A percentile compares a stretch with the other conserved stretches of the same genome.
Evolutionary conservation across 176 grass and related monocot species (phyloP).

Genomic region (Paspalum notatum): DNA sequence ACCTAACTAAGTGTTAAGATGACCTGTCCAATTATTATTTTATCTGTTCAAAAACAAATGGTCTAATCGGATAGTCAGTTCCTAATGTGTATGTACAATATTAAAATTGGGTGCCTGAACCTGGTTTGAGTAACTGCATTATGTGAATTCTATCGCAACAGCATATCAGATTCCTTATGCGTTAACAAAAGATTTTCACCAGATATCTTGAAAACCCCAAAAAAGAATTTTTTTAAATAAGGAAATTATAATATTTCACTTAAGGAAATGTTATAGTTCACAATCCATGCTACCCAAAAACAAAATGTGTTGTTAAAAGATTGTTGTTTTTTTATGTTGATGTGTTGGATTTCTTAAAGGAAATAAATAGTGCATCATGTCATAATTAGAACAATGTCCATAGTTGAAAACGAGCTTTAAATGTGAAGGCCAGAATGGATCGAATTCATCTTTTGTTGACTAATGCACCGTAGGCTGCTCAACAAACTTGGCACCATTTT

Average conservation of each 20-base stretch:
- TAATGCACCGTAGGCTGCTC: neutral
- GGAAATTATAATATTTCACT: conserved; percentile 4
- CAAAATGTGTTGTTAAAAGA: neutral
- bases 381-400: neutral
- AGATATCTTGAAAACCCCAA: neutral
- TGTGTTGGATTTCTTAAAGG: neutral
- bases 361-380: neutral
- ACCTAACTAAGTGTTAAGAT: conserved; percentile 9
- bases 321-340: neutral
- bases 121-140: neutral
- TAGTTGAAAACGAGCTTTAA: neutral
- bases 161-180: neutral
- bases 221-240: neutral
- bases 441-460: neutral
- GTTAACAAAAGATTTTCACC: neutral
- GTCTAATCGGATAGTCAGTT: conserved; percentile 3
- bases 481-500: conserved; percentile 10
- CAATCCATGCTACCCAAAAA: neutral
- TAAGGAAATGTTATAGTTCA: neutral
- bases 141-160: neutral
- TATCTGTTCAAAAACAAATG: neutral
- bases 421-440: neutral
- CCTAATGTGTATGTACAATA: conserved; percentile 6
- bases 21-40: neutral
- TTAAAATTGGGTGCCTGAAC: neutral